phyloP scores from a whole-genome alignment of 2,329 filamentous ascomycete genomes.

The Fusarium agapanthi region DNA sequence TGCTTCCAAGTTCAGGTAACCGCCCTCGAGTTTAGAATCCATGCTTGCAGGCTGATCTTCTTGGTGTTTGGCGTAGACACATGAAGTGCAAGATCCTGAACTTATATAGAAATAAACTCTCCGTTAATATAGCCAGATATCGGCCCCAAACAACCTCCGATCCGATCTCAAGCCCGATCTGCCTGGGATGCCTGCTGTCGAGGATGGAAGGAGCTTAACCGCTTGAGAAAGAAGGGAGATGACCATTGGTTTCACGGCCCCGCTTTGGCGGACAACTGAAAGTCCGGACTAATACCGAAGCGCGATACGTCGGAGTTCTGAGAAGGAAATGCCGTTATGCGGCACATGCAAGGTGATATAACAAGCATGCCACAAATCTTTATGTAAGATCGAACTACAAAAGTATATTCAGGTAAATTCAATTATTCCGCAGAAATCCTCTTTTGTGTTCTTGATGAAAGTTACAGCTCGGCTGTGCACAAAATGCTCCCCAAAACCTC shows the following conservation, averaged over 20 bases:
- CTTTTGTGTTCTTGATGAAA: no score
- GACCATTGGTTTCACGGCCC: not conserved
- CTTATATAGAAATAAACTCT: not conserved
- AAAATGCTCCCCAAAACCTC: not conserved
- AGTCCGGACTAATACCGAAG: not conserved
- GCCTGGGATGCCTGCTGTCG: not conserved
- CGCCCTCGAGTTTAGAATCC: accelerated
- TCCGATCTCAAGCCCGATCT: not conserved
- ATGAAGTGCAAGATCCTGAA: accelerated
- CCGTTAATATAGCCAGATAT: no score
- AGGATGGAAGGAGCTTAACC: not conserved
- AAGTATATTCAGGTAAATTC: no score
- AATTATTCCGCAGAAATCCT: no score
- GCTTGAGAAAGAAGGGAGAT: no score
- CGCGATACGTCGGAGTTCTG: not conserved
- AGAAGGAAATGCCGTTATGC: not conserved
- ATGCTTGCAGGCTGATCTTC: not conserved
- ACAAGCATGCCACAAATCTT: no score
- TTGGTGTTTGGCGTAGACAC: not conserved
- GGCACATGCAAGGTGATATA: accelerated
- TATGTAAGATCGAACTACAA: no score
- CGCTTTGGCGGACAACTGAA: not conserved
- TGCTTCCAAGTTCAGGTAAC: no score
- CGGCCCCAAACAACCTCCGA: no score
- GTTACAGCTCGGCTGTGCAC: not conserved